Evolutionary conservation across 2,329 filamentous ascomycete species (phyloP).

Genomic region (Hypoxylon sp.): DNA sequence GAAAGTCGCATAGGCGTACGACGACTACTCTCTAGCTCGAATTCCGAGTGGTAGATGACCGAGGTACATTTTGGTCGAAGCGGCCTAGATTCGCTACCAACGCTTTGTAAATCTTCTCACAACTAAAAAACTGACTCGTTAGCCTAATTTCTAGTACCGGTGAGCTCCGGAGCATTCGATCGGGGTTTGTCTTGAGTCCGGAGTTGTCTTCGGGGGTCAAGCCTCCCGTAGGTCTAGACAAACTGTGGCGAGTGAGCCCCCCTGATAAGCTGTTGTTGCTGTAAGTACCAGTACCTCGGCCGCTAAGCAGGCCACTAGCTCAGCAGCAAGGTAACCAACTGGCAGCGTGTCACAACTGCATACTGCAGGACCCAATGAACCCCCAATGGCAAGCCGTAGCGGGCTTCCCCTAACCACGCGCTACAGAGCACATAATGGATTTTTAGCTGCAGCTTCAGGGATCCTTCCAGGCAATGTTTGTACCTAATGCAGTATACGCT

Average conservation of each 20-base stretch:
- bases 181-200: constrained; percentile 31
- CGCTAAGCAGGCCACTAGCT: constrained; percentile 24
- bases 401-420: constrained; percentile 31
- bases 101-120: background rate
- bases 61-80: constrained; percentile 23
- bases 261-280: constrained; percentile 18
- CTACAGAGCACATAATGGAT: constrained; percentile 14
- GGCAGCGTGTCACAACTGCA: constrained; percentile 41
- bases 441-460: constrained; percentile 34
- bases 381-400: constrained; percentile 34
- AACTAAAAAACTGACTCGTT: constrained; percentile 7
- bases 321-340: constrained; percentile 20
- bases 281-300: constrained; percentile 45
- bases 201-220: constrained; percentile 39
- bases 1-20: constrained; percentile 36
- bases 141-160: constrained; percentile 20
- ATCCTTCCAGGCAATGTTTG: constrained; percentile 23
- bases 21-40: constrained; percentile 29
- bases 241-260: constrained; percentile 45
- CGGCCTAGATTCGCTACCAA: constrained; percentile 6
- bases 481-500: constrained; percentile 26
- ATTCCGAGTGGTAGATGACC: constrained; percentile 32
- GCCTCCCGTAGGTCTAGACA: constrained; percentile 45
- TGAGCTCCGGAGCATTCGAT: constrained; percentile 29
- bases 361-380: constrained; percentile 39